Base-by-base conservation (phyloP, 192 early-diverging fungal genomes). In the Gaertneriomyces sp. region DNA sequence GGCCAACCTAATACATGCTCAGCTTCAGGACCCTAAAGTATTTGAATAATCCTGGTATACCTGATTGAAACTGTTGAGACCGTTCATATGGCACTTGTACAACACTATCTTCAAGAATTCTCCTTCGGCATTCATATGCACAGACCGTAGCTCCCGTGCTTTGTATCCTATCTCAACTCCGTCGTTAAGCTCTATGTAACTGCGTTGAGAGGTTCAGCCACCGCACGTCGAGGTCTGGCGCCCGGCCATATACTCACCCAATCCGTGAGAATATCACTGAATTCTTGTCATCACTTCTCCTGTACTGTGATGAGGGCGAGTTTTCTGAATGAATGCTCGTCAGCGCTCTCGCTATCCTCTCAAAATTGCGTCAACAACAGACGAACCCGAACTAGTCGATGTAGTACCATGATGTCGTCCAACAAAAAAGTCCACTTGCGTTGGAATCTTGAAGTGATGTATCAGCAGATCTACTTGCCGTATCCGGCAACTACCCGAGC, bases 361-460 rank as follows among this genome's bases (percentile, higher is more conserved):
- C n/a, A 4, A n/a, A 17, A 51, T 6, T 51, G 49, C 49, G 6
- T 51, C n/a, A 51, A 51, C 20, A 51, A 49, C 12, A 4, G n/a
- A 51, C n/a, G 49, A 20, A n/a, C 4, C n/a, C 49, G 20, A 4
- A 6, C 20, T 20, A 6, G 4, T 51, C 5, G n/a, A 6, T 51
- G 5, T 20, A 4, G 6, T 4, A 51, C 20, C n/a, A n/a, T 5
- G n/a, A 51, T 20, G n/a, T 4, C 67, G 70, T 20, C 89, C 89
- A 60, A 89, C 73, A 66, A 78, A 90, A 51, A 92, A 76, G 51
- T 90, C 89, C 6, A 92, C 68, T 63, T 79, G 84, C 14, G 84
- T 81, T 0, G 90, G 75, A 47, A 91, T 90, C 66, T 88, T 92
- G 79, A 84, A 90, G 58, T 92, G 89, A 68, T 92, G 90, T 12